phyloP scores from a whole-genome alignment of 1,284 basidiomycete species.

The Rhodotorula sp. region DNA sequence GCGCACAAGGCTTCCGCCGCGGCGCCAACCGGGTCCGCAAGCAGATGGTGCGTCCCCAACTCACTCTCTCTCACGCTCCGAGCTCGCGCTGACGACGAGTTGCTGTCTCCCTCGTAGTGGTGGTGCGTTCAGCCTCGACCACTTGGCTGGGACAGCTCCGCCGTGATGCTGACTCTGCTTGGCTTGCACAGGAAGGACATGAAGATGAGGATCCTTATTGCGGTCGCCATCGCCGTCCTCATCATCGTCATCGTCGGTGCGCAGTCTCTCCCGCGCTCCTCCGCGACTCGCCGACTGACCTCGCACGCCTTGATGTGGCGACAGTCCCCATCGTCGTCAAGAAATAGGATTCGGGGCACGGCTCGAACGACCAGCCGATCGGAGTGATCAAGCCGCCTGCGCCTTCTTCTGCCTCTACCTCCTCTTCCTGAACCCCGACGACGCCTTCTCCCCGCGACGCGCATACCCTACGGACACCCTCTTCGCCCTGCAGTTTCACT shows the following conservation, averaged over 20 bases:
- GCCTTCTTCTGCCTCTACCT: neutral
- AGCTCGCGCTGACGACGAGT: neutral
- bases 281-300: neutral
- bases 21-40: slow-evolving; percentile 97
- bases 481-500: neutral
- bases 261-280: neutral
- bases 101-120: slow-evolving; percentile 19
- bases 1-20: slow-evolving; percentile 96
- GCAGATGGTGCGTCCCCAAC: slow-evolving; percentile 26
- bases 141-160: neutral
- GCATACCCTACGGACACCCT: neutral
- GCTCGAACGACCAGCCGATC: slow-evolving; percentile 36
- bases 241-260: slow-evolving; percentile 81
- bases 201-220: slow-evolving; percentile 93
- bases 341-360: slow-evolving; percentile 45
- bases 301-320: no score
- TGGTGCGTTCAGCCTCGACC: slow-evolving; percentile 19
- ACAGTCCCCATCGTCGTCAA: slow-evolving; percentile 46
- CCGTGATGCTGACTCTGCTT: neutral
- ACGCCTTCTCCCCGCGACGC: neutral
- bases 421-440: neutral
- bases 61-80: neutral
- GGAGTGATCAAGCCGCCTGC: slow-evolving; percentile 18
- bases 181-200: slow-evolving; percentile 76
- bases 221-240: slow-evolving; percentile 78